These are phyloP conservation scores for Cerioporus squamosus DNA, from an alignment of 1,284 basidiomycete genomes.

Conservation along the genomic window DNA sequence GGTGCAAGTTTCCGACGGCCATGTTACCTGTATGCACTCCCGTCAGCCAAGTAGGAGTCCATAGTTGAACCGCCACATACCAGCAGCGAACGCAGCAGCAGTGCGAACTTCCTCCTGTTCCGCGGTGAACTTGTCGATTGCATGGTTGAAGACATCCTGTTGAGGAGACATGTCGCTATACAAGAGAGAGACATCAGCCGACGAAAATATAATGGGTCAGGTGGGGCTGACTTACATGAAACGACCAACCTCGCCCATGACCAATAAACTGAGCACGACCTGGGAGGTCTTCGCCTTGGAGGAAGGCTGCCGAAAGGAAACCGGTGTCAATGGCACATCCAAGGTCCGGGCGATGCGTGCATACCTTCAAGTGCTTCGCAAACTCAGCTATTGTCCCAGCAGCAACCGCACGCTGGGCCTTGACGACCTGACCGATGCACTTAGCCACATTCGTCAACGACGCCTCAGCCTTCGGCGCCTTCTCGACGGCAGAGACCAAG, in stretches of 20 bases:
- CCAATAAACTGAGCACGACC: constrained; percentile 82
- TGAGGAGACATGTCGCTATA: constrained; percentile 82
- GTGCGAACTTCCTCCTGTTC: constrained; percentile 85
- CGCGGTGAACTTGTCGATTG: constrained; percentile 75
- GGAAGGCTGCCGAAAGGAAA: constrained; percentile 46
- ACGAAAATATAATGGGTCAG: constrained; percentile 8
- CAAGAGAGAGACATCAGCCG: not conserved
- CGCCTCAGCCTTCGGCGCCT: constrained; percentile 56
- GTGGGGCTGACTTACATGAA: constrained; percentile 62
- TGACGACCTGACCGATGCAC: constrained; percentile 82
- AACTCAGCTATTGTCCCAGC: constrained; percentile 84
- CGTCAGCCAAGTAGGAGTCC: not conserved
- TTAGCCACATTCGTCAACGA: constrained; percentile 77
- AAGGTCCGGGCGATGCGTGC: not conserved
- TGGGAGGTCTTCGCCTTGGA: constrained; percentile 70
- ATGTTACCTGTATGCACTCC: constrained; percentile 62
- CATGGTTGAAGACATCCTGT: constrained; percentile 72
- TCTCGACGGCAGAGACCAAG: constrained; percentile 66
- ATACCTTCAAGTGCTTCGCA: constrained; percentile 76
- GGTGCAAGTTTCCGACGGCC: constrained; percentile 86
- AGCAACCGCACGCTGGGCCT: constrained; percentile 67
- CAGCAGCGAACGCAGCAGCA: constrained; percentile 91
- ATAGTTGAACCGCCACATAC: constrained; percentile 37
- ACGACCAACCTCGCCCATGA: constrained; percentile 89
- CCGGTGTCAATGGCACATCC: constrained; percentile 4